A percentile compares a stretch with the other conserved stretches of the same genome.
Conservation (phyloP, 176 grass and related monocot species). For the Oryza longistaminata region DNA sequence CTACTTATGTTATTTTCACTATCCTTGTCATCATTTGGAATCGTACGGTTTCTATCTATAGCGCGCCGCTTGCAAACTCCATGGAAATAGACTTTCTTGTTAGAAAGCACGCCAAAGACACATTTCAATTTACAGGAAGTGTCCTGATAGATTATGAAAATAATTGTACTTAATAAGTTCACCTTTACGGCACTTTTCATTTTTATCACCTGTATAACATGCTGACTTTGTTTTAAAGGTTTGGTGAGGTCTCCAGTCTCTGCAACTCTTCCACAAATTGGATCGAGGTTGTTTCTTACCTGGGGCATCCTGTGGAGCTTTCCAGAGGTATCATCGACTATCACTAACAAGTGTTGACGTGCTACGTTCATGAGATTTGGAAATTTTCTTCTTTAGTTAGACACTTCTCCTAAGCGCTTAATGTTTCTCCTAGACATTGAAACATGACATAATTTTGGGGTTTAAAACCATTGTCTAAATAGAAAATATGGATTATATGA, state of each 20-base stretch:
- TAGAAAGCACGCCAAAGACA: no score
- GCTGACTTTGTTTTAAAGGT: conserved; percentile 12
- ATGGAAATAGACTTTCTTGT: not conserved
- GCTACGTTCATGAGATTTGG: not conserved
- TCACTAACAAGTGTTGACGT: not conserved
- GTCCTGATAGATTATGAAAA: not conserved
- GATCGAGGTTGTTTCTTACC: conserved; percentile 53
- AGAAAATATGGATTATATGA: not conserved
- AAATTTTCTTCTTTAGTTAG: no score
- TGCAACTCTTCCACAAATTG: conserved; percentile 57
- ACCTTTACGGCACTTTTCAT: not conserved
- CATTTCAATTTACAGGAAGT: not conserved
- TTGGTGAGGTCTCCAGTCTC: conserved; percentile 55
- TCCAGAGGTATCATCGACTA: conserved; percentile 40
- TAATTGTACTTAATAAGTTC: not conserved
- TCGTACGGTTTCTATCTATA: not conserved
- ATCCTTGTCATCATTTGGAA: not conserved
- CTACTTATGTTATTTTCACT: not conserved
- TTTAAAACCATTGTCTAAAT: not conserved
- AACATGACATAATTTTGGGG: not conserved
- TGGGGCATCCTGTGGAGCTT: conserved; percentile 58
- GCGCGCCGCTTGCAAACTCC: not conserved
- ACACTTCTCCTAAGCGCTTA: not conserved
- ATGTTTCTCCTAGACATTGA: not conserved
- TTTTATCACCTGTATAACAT: not conserved